Conservation (phyloP, 2,329 filamentous ascomycete genomes). For the Aureobasidium sp. region DNA sequence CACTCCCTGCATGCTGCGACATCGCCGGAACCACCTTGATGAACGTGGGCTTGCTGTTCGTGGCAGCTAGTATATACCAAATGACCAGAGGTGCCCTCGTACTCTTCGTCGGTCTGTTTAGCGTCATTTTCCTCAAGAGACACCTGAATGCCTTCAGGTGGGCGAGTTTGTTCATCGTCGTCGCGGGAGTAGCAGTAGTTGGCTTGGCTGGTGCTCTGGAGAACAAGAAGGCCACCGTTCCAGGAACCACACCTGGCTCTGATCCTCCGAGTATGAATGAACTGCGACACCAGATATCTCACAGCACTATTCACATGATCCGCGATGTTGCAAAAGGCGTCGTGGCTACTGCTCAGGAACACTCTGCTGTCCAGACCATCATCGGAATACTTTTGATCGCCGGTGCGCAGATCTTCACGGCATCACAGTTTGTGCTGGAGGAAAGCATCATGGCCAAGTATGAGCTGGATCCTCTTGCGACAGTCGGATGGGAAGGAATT, state of each 20-base stretch:
- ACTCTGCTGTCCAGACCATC: constrained; percentile 60
- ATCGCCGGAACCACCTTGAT: constrained; percentile 93
- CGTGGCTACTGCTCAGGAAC: constrained; percentile 37
- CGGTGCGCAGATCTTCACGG: constrained; percentile 91
- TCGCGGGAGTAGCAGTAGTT: constrained; percentile 80
- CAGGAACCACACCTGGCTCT: constrained; percentile 21
- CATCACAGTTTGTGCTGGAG: constrained; percentile 91
- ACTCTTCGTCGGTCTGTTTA: constrained; percentile 91
- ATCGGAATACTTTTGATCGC: constrained; percentile 87
- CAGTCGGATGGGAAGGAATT: constrained; percentile 92
- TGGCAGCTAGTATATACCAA: constrained; percentile 94
- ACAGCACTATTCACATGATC: not conserved
- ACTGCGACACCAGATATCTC: not conserved
- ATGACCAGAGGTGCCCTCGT: constrained; percentile 96
- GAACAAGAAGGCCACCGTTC: constrained; percentile 47
- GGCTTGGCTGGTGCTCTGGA: constrained; percentile 82
- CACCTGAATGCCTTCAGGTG: constrained; percentile 84
- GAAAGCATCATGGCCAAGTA: constrained; percentile 83
- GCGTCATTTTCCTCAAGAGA: constrained; percentile 78
- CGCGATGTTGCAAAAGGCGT: constrained; percentile 28
- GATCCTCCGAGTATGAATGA: constrained; percentile 5
- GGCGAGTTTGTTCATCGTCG: constrained; percentile 78
- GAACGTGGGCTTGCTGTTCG: constrained; percentile 90
- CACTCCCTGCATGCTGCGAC: constrained; percentile 84
- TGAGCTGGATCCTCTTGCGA: constrained; percentile 74